phyloP scores from a whole-genome alignment of 306 rosid species.

The Fragaria iinumae region DNA sequence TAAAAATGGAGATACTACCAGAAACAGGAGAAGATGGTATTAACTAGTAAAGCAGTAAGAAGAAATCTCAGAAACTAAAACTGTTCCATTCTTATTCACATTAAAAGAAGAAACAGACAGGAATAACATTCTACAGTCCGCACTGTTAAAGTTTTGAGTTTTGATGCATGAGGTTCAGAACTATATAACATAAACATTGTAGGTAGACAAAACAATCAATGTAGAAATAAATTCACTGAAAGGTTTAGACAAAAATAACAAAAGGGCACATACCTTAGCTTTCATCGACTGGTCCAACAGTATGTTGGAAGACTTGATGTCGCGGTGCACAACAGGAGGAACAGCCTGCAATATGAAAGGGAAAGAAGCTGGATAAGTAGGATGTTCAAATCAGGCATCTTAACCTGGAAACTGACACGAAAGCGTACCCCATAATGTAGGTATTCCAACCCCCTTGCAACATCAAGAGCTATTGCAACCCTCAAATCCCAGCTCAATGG shows the following conservation, averaged over 20 bases:
- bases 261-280: not conserved
- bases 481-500: conserved; percentile 26
- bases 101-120: not conserved
- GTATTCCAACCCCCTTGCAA: conserved; percentile 22
- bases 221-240: not conserved
- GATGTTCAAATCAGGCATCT: not conserved
- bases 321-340: conserved; percentile 19
- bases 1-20: not conserved
- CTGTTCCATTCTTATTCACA: not conserved
- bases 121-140: not conserved
- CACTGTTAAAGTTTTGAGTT: not conserved
- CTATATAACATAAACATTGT: not conserved
- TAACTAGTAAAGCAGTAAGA: not conserved
- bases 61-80: not conserved
- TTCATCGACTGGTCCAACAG: conserved; percentile 10
- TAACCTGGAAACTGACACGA: not conserved
- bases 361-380: conserved; percentile 7
- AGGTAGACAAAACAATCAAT: not conserved
- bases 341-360: not conserved
- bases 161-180: not conserved
- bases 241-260: not conserved
- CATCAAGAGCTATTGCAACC: conserved; percentile 17
- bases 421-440: conserved; percentile 15
- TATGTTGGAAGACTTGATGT: conserved; percentile 24
- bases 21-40: not conserved